These are phyloP conservation scores for Saccharomycopsis sp. DNA, from an alignment of 805 yeast species.

Conservation along the genomic window DNA sequence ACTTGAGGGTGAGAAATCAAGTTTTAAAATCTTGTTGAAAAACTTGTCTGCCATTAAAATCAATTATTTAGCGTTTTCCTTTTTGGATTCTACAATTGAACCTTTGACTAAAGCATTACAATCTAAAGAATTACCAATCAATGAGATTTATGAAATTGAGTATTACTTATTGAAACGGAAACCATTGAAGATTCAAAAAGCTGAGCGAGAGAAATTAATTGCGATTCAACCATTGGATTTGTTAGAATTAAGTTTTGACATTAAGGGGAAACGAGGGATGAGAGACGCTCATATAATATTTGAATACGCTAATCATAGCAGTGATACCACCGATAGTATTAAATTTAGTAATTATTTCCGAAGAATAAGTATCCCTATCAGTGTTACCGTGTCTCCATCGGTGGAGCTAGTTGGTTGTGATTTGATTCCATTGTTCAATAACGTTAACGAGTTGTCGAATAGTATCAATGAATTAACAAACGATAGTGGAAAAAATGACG, in stretches of 20 bases:
- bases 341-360: constrained; percentile 37
- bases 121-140: constrained; percentile 41
- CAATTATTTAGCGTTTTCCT: constrained; percentile 51
- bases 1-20: constrained; percentile 64
- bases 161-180: constrained; percentile 52
- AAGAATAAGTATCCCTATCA: constrained; percentile 58
- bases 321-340: constrained; percentile 21
- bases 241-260: constrained; percentile 45
- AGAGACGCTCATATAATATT: constrained; percentile 55
- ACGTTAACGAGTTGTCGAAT: constrained; percentile 22
- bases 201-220: constrained; percentile 22
- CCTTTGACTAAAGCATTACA: constrained; percentile 51
- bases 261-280: constrained; percentile 70
- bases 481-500: constrained; percentile 12
- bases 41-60: constrained; percentile 55
- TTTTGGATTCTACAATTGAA: constrained; percentile 68
- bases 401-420: constrained; percentile 73
- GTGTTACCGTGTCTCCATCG: constrained; percentile 63
- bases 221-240: constrained; percentile 32
- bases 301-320: constrained; percentile 48
- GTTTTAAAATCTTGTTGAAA: constrained; percentile 43
- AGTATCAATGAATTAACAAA: constrained; percentile 29
- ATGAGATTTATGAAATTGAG: constrained; percentile 71
- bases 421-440: constrained; percentile 47
- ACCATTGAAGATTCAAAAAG: constrained; percentile 42